Evolutionary conservation across 2,329 filamentous ascomycete genomes (phyloP).

Genomic region (Aspergillus quadricinctus): DNA sequence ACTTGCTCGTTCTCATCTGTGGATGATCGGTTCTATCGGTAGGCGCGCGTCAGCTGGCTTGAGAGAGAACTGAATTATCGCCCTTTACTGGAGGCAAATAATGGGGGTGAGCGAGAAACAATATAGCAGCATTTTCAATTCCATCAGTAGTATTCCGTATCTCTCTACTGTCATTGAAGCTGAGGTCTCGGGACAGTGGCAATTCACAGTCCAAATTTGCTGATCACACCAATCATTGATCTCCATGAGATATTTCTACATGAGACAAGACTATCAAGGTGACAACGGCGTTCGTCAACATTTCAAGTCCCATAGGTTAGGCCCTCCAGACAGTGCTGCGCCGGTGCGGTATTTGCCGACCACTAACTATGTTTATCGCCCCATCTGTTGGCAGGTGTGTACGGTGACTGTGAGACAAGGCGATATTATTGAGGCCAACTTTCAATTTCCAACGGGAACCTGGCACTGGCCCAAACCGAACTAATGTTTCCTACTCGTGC

Average conservation of each 20-base stretch:
- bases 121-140: neutral
- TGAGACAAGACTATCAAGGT: neutral
- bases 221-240: neutral
- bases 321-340: neutral
- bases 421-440: conserved; percentile 2
- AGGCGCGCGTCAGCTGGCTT: neutral
- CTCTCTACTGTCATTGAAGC: neutral
- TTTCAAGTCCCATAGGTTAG: neutral
- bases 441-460: conserved; percentile 14
- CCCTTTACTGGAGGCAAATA: neutral
- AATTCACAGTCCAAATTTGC: conserved; percentile 1
- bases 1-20: neutral
- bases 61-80: neutral
- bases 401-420: neutral
- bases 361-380: neutral
- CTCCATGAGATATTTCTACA: neutral
- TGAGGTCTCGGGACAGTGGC: conserved; percentile 6
- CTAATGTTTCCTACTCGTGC: conserved; percentile 19
- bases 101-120: neutral
- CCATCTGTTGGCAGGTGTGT: neutral
- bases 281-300: neutral
- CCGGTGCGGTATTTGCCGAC: neutral
- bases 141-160: neutral
- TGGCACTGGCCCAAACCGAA: conserved; percentile 7
- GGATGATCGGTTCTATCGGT: neutral